phyloP scores from a whole-genome alignment of 1,284 basidiomycete species.

The Moesziomyces parantarcticus region DNA sequence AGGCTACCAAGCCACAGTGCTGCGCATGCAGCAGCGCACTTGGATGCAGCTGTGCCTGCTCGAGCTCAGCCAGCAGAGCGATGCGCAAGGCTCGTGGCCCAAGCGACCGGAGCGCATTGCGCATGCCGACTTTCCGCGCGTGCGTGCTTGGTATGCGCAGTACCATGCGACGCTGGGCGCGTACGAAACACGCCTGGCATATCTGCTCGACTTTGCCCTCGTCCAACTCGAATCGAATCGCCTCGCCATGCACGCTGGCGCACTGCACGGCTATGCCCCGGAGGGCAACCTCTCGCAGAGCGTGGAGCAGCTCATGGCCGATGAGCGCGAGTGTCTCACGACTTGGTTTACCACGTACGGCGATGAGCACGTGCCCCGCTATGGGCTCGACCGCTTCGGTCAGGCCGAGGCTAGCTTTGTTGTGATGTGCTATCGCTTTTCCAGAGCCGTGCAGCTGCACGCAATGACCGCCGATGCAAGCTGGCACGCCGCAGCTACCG shows the following conservation, averaged over 20 bases:
- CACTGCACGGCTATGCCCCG: background rate
- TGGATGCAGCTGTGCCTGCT: constrained; percentile 48
- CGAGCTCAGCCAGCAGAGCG: constrained; percentile 24
- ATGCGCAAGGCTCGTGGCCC: constrained; percentile 3
- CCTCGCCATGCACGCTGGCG: background rate
- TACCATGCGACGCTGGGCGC: constrained; percentile 20
- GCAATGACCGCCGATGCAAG: background rate
- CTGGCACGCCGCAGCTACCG: constrained; percentile 15
- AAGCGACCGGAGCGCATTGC: constrained; percentile 24
- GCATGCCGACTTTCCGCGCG: constrained; percentile 17
- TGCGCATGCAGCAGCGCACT: constrained; percentile 35
- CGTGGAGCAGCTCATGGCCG: constrained; percentile 12
- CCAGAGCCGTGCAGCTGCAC: constrained; percentile 13
- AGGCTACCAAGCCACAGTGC: constrained; percentile 8
- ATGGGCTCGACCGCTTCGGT: constrained; percentile 32
- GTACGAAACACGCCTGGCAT: constrained; percentile 32
- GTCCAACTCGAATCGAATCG: constrained; percentile 20
- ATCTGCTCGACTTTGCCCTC: constrained; percentile 33
- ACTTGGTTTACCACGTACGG: constrained; percentile 30
- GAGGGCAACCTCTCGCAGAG: constrained; percentile 6
- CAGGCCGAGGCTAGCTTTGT: constrained; percentile 21
- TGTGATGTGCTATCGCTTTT: constrained; percentile 16
- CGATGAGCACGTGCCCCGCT: constrained; percentile 26
- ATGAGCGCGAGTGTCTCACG: constrained; percentile 14
- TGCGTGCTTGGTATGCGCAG: constrained; percentile 26